Evolutionary conservation across 768 basidiomycete genomes (phyloP).

Genomic region (Leccinum incarnatum): DNA sequence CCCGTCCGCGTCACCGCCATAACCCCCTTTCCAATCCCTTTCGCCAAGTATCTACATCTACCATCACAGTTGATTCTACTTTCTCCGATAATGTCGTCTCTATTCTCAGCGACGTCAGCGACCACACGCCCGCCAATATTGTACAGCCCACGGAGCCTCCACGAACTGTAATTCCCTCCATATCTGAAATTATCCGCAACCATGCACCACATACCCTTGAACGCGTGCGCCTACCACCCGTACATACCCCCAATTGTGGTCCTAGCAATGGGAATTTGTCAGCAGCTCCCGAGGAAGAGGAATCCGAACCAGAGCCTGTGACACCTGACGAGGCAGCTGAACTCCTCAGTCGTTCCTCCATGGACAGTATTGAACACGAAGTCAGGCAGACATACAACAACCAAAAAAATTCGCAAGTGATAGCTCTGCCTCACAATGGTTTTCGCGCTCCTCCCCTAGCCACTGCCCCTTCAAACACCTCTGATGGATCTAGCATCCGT

Average conservation of each 20-base stretch:
- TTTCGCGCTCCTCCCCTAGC: slow-evolving; percentile 34
- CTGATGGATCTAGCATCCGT: slow-evolving; percentile 52
- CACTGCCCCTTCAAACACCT: slow-evolving; percentile 44
- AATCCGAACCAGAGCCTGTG: slow-evolving; percentile 48
- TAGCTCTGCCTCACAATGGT: slow-evolving; percentile 41
- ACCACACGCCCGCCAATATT: slow-evolving; percentile 8
- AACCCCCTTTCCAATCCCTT: slow-evolving; percentile 20
- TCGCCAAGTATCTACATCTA: slow-evolving; percentile 28
- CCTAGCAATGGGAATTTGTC: slow-evolving; percentile 44
- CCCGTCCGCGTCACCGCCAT: slow-evolving; percentile 23
- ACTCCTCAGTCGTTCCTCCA: slow-evolving; percentile 73
- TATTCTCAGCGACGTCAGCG: slow-evolving; percentile 9
- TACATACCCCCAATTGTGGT: slow-evolving; percentile 47
- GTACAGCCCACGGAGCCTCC: slow-evolving; percentile 28
- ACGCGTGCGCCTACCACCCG: slow-evolving; percentile 44
- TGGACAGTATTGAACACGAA: slow-evolving; percentile 87
- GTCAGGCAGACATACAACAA: slow-evolving; percentile 66
- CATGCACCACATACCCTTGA: slow-evolving; percentile 62
- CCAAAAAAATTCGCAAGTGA: slow-evolving; percentile 39
- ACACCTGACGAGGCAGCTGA: slow-evolving; percentile 60
- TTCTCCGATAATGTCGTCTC: slow-evolving; percentile 16
- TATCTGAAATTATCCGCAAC: slow-evolving; percentile 83
- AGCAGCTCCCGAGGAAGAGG: slow-evolving; percentile 50
- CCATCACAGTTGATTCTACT: slow-evolving; percentile 28
- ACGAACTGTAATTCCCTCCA: slow-evolving; percentile 68